Conservation (phyloP, 805 yeast species). For the Trichomonascus vanleenenianus region DNA sequence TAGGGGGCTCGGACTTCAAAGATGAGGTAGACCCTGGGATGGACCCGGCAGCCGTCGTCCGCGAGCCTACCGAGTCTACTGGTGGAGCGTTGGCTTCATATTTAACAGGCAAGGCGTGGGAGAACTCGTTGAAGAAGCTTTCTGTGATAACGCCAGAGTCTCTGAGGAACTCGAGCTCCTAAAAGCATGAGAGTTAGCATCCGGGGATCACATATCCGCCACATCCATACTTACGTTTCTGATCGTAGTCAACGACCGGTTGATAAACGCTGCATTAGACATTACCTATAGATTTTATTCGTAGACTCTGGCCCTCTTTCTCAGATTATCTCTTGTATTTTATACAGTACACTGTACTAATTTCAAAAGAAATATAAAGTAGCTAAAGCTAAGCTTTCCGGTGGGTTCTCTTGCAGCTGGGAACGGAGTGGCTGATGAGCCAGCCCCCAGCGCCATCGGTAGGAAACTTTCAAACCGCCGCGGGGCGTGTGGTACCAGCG, state of each 20-base stretch:
- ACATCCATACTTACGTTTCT: constrained; percentile 37
- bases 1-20: constrained; percentile 4
- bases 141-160: constrained; percentile 68
- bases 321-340: no score
- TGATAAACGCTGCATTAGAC: constrained; percentile 40
- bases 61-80: constrained; percentile 29
- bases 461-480: background rate
- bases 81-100: constrained; percentile 46
- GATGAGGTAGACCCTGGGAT: constrained; percentile 3
- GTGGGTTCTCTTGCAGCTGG: no score
- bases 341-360: no score
- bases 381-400: no score
- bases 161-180: constrained; percentile 68
- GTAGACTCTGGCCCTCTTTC: no score
- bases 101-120: constrained; percentile 47
- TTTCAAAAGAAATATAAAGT: no score
- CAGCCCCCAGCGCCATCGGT: background rate
- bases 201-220: background rate
- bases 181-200: background rate
- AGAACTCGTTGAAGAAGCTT: constrained; percentile 44
- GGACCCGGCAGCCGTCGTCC: constrained; percentile 4
- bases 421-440: background rate
- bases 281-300: no score
- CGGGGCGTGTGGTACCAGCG: background rate
- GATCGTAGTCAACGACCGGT: constrained; percentile 70